Evolutionary conservation across 306 rosid species (phyloP).

Genomic region (Begonia masoniana): DNA sequence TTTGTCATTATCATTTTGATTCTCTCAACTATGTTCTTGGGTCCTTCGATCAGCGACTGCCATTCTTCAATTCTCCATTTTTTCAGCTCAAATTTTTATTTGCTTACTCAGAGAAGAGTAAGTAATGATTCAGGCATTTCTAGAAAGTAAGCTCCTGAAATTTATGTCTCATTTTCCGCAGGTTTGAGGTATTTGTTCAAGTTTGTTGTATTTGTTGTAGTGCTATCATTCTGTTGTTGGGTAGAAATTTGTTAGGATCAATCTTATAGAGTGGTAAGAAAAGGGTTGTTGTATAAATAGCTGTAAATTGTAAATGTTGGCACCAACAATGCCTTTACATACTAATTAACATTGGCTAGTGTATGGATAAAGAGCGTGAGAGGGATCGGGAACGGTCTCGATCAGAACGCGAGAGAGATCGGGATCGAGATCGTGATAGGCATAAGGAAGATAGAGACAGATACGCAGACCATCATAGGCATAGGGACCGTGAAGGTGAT

Average conservation of each 20-base stretch:
- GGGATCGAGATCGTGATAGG: constrained; percentile 70
- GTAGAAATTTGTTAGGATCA: too few relatives aligned
- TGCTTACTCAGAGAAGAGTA: constrained; percentile 29
- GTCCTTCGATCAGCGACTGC: constrained; percentile 34
- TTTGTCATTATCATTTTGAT: constrained; percentile 27
- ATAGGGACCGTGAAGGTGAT: constrained; percentile 64
- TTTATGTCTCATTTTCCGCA: too few relatives aligned
- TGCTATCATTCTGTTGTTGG: too few relatives aligned
- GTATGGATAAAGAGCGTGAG: constrained; percentile 32
- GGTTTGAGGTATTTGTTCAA: too few relatives aligned
- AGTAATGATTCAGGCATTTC: constrained; percentile 1
- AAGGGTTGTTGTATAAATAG: too few relatives aligned
- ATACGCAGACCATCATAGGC: constrained; percentile 80
- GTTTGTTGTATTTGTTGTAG: too few relatives aligned
- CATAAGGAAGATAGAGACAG: constrained; percentile 75
- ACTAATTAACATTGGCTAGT: too few relatives aligned
- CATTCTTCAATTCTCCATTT: constrained; percentile 13
- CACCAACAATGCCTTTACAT: too few relatives aligned
- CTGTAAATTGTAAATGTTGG: too few relatives aligned
- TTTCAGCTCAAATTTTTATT: constrained; percentile 14
- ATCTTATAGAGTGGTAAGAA: too few relatives aligned
- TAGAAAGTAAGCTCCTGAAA: too few relatives aligned
- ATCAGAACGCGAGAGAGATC: constrained; percentile 43
- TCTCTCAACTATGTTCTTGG: constrained; percentile 27
- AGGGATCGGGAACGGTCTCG: constrained; percentile 46